Evolutionary conservation across 1,284 basidiomycete species (phyloP), one percentile per base, ranked within the genome.

Genomic region (Ceratobasidium sp.): DNA sequence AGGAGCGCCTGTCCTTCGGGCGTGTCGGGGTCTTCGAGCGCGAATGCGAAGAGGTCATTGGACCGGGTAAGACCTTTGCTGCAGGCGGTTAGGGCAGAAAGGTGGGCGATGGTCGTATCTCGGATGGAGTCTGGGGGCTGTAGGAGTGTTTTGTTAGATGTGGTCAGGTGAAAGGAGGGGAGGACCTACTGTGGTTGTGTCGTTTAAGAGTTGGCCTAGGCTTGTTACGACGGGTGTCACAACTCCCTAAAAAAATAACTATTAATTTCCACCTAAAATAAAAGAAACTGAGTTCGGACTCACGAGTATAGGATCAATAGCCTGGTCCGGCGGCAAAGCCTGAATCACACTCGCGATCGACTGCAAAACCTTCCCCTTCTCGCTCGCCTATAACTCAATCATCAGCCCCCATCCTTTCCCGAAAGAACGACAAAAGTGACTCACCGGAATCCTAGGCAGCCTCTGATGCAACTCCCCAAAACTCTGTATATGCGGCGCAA

Each of bases 291-390:
- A 47, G n/a, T 11, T 11, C 11, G 35, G 38, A 47, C 83, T 72
- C 61, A 91, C 91, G 80, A 93, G 88, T n/a, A 95, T 85, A 0
- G 93, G 91, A 0, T 88, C 85, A 30, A 96, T 89, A 67, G 88
- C 92, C 63, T 94, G 90, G 23, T 83, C 82, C 0, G 93, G 89
- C 0, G 91, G 89, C 62, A 97, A 80, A 0, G 94, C 95, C 78
- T 96, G 93, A 54, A 96, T 92, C 1, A 97, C 93, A 74, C 93
- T 95, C 1, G 93, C 89, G 73, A 97, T 95, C 0, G 91, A 93
- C 79, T 96, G 92, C 62, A 96, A 83, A 0, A 96, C 92, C 81
- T 95, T 96, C 75, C 89, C 88, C 81, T 92, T 93, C 81, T 96
- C 94, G 28, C 91, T 90, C 75, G 94, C 91, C 90, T 94, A 66